Evolutionary conservation across 805 yeast species (phyloP).

Genomic region (Saccharomycopsis fodiens): DNA sequence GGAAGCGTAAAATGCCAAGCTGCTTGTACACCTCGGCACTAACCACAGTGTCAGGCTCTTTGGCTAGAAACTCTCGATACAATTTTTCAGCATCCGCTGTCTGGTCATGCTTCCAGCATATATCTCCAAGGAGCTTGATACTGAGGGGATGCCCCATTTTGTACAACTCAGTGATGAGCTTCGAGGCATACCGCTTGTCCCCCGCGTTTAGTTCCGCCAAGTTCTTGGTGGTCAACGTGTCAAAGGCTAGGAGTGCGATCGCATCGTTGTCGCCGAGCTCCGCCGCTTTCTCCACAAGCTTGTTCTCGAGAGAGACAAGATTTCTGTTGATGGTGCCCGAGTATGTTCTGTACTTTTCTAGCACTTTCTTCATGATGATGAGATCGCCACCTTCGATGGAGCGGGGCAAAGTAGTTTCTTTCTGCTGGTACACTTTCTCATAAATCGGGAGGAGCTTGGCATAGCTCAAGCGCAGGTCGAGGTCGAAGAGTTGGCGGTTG

Average conservation of each 20-base stretch:
- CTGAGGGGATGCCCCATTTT: conserved; percentile 63
- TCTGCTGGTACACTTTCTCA: conserved; percentile 39
- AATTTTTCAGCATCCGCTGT: conserved; percentile 48
- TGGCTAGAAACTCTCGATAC: conserved; percentile 48
- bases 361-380: conserved; percentile 58
- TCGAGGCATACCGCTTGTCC: conserved; percentile 57
- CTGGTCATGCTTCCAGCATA: conserved; percentile 45
- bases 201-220: conserved; percentile 31
- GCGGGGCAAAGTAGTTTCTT: conserved; percentile 39
- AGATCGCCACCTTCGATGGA: conserved; percentile 50
- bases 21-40: conserved; percentile 69
- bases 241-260: conserved; percentile 62
- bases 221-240: conserved; percentile 39
- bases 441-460: conserved; percentile 47
- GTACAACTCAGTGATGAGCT: conserved; percentile 49
- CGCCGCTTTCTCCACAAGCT: conserved; percentile 74
- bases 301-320: conserved; percentile 57
- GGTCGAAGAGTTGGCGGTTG: conserved; percentile 57
- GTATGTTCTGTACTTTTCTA: conserved; percentile 52
- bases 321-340: conserved; percentile 53
- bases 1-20: conserved; percentile 56
- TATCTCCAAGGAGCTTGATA: conserved; percentile 72
- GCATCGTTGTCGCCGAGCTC: conserved; percentile 81
- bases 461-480: conserved; percentile 51
- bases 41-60: conserved; percentile 50